Conservation (phyloP, 768 basidiomycete species). For the Boletales sp. region DNA sequence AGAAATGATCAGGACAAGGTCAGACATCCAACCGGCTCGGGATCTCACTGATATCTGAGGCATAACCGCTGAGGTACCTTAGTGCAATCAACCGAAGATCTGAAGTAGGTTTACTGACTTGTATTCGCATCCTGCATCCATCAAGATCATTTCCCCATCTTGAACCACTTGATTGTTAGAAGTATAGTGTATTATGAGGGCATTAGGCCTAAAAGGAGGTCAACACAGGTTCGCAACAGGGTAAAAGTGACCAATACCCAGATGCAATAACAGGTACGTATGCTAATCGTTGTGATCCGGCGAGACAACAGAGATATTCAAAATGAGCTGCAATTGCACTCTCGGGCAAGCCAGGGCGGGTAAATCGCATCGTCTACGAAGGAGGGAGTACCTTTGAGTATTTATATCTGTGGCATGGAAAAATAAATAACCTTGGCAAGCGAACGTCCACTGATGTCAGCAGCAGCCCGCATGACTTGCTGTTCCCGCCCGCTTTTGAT, state of each 20-base stretch:
- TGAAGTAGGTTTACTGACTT: slow-evolving; percentile 47
- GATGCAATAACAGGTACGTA: slow-evolving; percentile 98
- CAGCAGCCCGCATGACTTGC: slow-evolving; percentile 75
- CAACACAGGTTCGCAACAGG: not conserved
- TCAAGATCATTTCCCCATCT: slow-evolving; percentile 71
- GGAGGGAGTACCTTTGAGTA: not conserved
- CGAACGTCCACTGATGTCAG: slow-evolving; percentile 81
- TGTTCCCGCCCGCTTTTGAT: slow-evolving; percentile 83
- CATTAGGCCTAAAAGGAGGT: slow-evolving; percentile 59
- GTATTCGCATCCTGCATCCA: slow-evolving; percentile 93
- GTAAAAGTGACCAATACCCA: slow-evolving; percentile 48
- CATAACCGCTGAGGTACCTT: slow-evolving; percentile 64
- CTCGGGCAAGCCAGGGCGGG: slow-evolving; percentile 54
- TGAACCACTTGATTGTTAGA: slow-evolving; percentile 78
- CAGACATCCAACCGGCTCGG: not conserved
- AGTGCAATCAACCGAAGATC: slow-evolving; percentile 1
- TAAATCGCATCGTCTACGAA: slow-evolving; percentile 78
- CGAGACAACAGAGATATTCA: slow-evolving; percentile 78
- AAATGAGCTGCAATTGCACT: slow-evolving; percentile 75
- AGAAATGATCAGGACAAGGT: slow-evolving; percentile 4
- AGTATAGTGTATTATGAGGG: slow-evolving; percentile 92
- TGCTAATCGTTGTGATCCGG: slow-evolving; percentile 83
- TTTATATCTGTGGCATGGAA: not conserved
- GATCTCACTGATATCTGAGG: slow-evolving; percentile 84
- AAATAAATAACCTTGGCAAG: slow-evolving; percentile 67